Evolutionary conservation across 805 yeast species (phyloP).

Genomic region (Scheffersomyces coipomensis): DNA sequence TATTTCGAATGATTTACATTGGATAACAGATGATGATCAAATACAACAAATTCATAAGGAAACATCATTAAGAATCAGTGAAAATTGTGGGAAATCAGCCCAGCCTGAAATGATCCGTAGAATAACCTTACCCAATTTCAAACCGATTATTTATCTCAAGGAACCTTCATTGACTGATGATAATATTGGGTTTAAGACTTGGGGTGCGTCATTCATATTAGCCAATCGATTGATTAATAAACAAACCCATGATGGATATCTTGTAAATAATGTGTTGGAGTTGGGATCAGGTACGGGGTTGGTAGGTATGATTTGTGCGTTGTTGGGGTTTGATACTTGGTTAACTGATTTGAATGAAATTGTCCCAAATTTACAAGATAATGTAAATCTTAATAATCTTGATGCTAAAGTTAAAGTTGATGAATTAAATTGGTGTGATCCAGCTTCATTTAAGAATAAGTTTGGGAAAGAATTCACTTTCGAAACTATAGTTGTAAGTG

Average conservation of each 20-base stretch:
- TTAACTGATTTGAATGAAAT: slow-evolving; percentile 84
- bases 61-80: slow-evolving; percentile 69
- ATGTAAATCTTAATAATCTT: slow-evolving; percentile 52
- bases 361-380: slow-evolving; percentile 60
- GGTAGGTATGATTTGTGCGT: slow-evolving; percentile 69
- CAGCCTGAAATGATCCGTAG: slow-evolving; percentile 67
- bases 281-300: slow-evolving; percentile 97
- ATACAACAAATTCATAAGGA: slow-evolving; percentile 45
- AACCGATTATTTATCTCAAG: slow-evolving; percentile 36
- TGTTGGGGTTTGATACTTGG: slow-evolving; percentile 46
- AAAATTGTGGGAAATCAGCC: slow-evolving; percentile 82
- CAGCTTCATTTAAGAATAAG: slow-evolving; percentile 34
- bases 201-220: slow-evolving; percentile 88
- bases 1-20: slow-evolving; percentile 46
- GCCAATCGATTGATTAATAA: slow-evolving; percentile 48
- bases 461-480: slow-evolving; percentile 32
- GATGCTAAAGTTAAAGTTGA: slow-evolving; percentile 37
- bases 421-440: slow-evolving; percentile 78
- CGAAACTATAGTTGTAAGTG: slow-evolving; percentile 71
- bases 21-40: slow-evolving; percentile 38
- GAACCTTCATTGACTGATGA: slow-evolving; percentile 91
- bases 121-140: slow-evolving; percentile 46
- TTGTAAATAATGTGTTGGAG: slow-evolving; percentile 50
- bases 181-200: slow-evolving; percentile 86
- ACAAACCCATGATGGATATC: slow-evolving; percentile 9